Evolutionary conservation across 495 filamentous ascomycete genomes (phyloP).

Genomic region (Neurospora sp.): DNA sequence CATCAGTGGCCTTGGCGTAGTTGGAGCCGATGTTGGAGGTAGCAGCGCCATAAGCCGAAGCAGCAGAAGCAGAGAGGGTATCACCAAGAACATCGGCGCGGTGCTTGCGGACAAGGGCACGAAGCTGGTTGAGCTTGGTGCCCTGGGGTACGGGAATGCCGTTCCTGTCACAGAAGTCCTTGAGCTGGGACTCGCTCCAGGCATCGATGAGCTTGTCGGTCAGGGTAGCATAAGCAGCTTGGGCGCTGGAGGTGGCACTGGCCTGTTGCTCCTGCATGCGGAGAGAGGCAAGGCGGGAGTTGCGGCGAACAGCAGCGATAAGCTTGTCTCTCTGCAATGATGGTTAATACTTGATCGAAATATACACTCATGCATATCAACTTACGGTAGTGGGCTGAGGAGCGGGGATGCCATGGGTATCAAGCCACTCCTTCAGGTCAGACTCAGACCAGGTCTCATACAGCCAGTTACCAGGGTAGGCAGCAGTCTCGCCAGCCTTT

Average conservation of each 20-base stretch:
- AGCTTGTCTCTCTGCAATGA: conserved; percentile 61
- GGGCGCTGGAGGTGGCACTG: conserved; percentile 55
- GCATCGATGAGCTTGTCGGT: conserved; percentile 77
- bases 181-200: conserved; percentile 81
- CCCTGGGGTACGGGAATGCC: conserved; percentile 84
- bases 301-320: conserved; percentile 81
- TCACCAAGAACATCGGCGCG: conserved; percentile 64
- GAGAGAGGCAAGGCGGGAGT: conserved; percentile 68
- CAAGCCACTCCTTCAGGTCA: conserved; percentile 64
- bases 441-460: conserved; percentile 71
- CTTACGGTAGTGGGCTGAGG: conserved; percentile 66
- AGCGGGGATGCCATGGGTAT: conserved; percentile 76
- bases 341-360: background rate
- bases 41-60: conserved; percentile 65
- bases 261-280: conserved; percentile 49
- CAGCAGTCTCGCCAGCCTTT: conserved; percentile 68
- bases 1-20: conserved; percentile 65
- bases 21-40: conserved; percentile 74
- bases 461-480: conserved; percentile 94
- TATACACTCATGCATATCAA: background rate
- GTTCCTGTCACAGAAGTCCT: conserved; percentile 88
- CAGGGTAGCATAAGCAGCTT: conserved; percentile 57
- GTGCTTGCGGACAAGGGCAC: conserved; percentile 86
- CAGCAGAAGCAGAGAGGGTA: conserved; percentile 49
- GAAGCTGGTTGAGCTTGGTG: conserved; percentile 75